Base-by-base conservation (phyloP, 2,329 filamentous ascomycete species). In the Aurifilum marmelostoma region DNA sequence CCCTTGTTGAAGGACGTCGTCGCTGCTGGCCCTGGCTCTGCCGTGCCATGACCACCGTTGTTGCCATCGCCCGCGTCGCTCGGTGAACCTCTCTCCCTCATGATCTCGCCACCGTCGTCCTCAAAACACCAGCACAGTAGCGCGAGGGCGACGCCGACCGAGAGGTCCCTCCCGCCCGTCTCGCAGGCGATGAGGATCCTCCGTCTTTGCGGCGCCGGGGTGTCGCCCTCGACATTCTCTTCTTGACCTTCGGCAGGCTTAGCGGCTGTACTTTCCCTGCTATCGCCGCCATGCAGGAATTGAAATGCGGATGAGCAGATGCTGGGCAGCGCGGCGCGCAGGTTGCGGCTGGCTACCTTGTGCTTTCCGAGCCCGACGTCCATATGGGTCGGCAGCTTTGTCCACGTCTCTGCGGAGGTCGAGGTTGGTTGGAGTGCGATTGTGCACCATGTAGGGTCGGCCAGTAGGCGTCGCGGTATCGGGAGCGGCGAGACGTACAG, bases 291-390 rank as follows among this genome's bases (percentile, higher is more conserved):
- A 9, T 18, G 65, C 59, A 88, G 72, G 67, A 79, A 83, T 0
- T 68, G 73, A 7, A 78, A 75, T 1, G 86, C 83, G 76, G 92
- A 92, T 2, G 79, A 76, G 71, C 84, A 85, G 21, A 96, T 86
- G 21, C 82, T 83, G 1, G 87, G 84, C 3, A 98, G 81, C 12
- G 92, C 89, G 18, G 85, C 81, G 11, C 95, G 89, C n/a, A 98
- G 83, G 73, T 92, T 89, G n/a, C 94, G 89, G 75, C 92, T 94
- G 0, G 93, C 95, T 4, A 89, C 79, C 79, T 97, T 97, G 50
- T 88, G 88, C 63, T 87, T 86, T 1, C 89, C 88, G 70, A 95
- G 87, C 0, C 88, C 86, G 24, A 96, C 85, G 84, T 85, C 66
- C 73, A 83, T 76, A 87, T 76, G 68, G 65, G 77, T 75, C 14